Base-by-base conservation (phyloP, 2,329 filamentous ascomycete genomes). In the Pleoardoris graminearum region DNA sequence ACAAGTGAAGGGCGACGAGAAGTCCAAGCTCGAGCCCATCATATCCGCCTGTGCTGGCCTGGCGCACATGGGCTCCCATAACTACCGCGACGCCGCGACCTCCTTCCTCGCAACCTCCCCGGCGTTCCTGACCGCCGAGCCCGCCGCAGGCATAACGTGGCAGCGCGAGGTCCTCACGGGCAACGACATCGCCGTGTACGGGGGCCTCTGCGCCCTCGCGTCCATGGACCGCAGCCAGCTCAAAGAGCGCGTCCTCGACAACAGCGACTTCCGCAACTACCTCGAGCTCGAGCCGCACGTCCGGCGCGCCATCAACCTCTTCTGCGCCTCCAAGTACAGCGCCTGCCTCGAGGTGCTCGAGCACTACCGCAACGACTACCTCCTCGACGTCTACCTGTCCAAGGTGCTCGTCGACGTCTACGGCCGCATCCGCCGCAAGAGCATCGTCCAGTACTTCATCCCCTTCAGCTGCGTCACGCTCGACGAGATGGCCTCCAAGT, bases 271-370 rank as follows among this genome's bases (percentile, higher is more conserved):
- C 77, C 88, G 94, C 47, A 85, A 83, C 39, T 96, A 94, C 69
- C 82, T 99, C 12, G 94, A 97, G 71, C 82, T 95, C 0, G 94
- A 97, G 74, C 91, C 93, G 3, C 93, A 97, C 66, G 89, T 99
- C 57, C 89, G 94, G 58, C 92, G 92, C 53, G 93, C 94, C 11
- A 89, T 99, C 62, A 85, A 84, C 7, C 87, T 90, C 69, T 99
- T 97, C 76, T 90, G 93, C 63, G 91, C 89, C 61, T 91, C 90
- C 55, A 90, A 95, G 64, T 99, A 97, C 74, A 88, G 89, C 8
- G 83, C 84, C 37, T 97, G 93, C 71, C 79, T 99, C 38, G 82
- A 85, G 41, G 90, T 93, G 30, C 82, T 99, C 0, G 89, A 94
- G 65, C 82, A 85, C 4, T 93, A 94, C 72, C 86, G 86, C 44